Conservation (phyloP, 768 basidiomycete genomes). For the Xanthoconium purpureum region DNA sequence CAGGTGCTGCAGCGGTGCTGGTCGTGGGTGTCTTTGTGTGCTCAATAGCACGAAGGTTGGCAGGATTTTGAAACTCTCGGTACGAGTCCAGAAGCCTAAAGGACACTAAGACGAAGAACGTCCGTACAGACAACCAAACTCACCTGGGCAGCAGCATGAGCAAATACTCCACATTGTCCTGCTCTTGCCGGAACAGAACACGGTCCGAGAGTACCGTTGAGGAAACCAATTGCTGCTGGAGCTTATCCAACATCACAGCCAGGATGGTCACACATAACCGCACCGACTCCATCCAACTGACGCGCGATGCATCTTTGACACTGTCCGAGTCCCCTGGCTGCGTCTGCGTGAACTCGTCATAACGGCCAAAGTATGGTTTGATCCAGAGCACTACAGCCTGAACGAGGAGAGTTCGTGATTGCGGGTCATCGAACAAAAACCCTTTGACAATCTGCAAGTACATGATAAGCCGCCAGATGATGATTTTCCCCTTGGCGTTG, state of each 20-base stretch:
- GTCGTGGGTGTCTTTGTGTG: conserved; percentile 60
- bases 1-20: conserved; percentile 56
- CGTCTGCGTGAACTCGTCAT: conserved; percentile 74
- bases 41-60: conserved; percentile 67
- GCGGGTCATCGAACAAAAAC: conserved; percentile 79
- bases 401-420: conserved; percentile 75
- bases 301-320: conserved; percentile 67
- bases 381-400: conserved; percentile 92
- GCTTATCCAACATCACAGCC: conserved; percentile 85
- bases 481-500: conserved; percentile 77
- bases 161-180: conserved; percentile 88
- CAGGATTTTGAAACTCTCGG: conserved; percentile 71
- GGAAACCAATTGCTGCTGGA: conserved; percentile 75
- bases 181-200: conserved; percentile 67
- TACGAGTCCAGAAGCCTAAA: conserved; percentile 82
- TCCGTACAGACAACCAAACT: conserved; percentile 15
- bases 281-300: conserved; percentile 86
- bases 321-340: conserved; percentile 64
- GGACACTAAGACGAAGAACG: conserved; percentile 3
- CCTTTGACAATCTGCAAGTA: conserved; percentile 89
- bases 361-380: conserved; percentile 90
- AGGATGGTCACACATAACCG: conserved; percentile 88
- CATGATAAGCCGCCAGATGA: conserved; percentile 92
- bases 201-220: conserved; percentile 62
- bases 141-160: conserved; percentile 82